A percentile compares a stretch with the other conserved stretches of the same genome.
Evolutionary conservation across 2,329 filamentous ascomycete species (phyloP).

Genomic region (Penicillium aurantiogriseum): DNA sequence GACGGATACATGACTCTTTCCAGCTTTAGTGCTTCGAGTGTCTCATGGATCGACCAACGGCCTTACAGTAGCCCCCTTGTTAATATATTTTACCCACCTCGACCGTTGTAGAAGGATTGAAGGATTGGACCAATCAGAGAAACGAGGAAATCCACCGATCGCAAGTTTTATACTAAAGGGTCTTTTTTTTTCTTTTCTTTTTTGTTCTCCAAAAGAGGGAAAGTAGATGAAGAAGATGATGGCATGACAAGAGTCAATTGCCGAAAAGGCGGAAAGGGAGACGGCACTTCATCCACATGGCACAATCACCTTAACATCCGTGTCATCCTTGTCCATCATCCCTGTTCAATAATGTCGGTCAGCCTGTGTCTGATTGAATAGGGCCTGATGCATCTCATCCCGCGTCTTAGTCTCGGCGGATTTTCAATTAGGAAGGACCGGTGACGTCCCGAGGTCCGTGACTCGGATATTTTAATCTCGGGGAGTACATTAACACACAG

Average conservation of each 20-base stretch:
- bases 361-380: background rate
- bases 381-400: slow-evolving; percentile 1
- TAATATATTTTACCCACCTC: background rate
- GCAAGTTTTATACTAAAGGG: too few relatives aligned
- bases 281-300: background rate
- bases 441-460: slow-evolving; percentile 1
- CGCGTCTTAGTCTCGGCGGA: background rate
- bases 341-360: background rate
- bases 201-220: background rate
- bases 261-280: background rate
- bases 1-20: background rate
- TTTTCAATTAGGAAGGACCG: background rate
- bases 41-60: background rate
- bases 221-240: background rate
- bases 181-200: background rate
- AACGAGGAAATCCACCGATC: background rate
- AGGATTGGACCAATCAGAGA: too few relatives aligned
- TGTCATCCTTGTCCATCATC: too few relatives aligned
- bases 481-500: background rate
- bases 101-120: background rate
- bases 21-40: background rate
- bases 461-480: background rate
- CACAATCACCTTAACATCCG: background rate
- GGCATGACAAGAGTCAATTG: background rate
- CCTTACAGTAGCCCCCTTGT: background rate